These are phyloP conservation scores for Cladobotryum protrusum DNA, from an alignment of 2,329 filamentous ascomycete genomes.

Conservation along the genomic window DNA sequence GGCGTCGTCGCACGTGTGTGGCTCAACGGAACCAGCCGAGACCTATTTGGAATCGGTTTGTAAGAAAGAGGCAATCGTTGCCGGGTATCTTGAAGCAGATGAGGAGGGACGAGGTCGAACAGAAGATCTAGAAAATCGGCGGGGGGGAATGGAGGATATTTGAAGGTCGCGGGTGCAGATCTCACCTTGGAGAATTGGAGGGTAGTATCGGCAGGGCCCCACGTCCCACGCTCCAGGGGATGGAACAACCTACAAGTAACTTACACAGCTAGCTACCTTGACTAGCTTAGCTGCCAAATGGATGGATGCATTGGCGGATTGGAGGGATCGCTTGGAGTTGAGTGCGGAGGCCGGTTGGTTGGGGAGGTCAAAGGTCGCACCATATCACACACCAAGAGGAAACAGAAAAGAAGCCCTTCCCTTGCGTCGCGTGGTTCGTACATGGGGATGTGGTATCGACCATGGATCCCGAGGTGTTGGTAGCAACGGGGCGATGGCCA, in stretches of 20 bases:
- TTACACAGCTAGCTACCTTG: constrained; percentile 1
- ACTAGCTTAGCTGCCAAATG: constrained; percentile 3
- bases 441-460: not conserved
- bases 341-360: constrained; percentile 9
- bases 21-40: constrained; percentile 6
- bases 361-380: too few species aligned
- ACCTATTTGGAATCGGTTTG: not conserved
- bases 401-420: not conserved
- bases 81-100: constrained; percentile 2
- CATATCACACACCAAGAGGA: too few species aligned
- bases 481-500: constrained; percentile 3
- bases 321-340: not conserved
- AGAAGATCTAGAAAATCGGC: constrained; percentile 5
- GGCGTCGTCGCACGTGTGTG: constrained; percentile 2
- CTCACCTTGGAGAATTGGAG: constrained; percentile 9
- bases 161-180: constrained; percentile 10
- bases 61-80: not conserved
- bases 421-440: not conserved
- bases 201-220: constrained; percentile 14
- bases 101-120: constrained; percentile 4
- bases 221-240: constrained; percentile 12
- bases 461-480: constrained; percentile 12
- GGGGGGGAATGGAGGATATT: constrained; percentile 12
- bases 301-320: constrained; percentile 12
- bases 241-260: constrained; percentile 4